Conservation (phyloP, 2,329 filamentous ascomycete species). For the Dactylellina cionopaga region DNA sequence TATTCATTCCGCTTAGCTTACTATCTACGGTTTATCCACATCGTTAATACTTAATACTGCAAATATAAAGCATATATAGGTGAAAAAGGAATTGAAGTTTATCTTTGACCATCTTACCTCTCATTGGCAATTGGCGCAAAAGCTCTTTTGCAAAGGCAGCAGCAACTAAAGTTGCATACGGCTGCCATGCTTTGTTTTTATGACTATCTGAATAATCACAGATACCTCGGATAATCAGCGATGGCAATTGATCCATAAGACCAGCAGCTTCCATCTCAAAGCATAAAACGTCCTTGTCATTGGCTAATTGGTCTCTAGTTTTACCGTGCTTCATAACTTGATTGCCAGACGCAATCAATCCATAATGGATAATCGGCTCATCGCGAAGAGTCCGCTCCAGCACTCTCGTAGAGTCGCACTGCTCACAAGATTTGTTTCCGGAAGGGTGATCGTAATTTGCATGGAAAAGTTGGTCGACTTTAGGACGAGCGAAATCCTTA, state of each 20-base stretch:
- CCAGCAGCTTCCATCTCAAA: no score
- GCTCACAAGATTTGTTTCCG: constrained; percentile 9
- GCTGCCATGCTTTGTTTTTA: not conserved
- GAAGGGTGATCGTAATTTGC: constrained; percentile 16
- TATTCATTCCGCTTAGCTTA: no score
- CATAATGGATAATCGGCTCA: not conserved
- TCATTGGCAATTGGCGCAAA: not conserved
- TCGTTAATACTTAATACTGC: no score
- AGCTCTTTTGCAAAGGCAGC: constrained; percentile 1
- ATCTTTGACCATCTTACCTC: no score
- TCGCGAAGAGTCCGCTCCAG: not conserved
- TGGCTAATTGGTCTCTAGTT: constrained; percentile 32
- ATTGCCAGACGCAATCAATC: constrained; percentile 4
- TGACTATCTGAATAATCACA: no score
- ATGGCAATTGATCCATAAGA: no score
- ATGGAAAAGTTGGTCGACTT: constrained; percentile 18
- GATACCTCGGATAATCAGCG: constrained; percentile 1
- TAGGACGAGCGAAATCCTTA: not conserved
- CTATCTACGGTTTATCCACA: no score
- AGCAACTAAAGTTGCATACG: not conserved
- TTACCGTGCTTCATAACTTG: constrained; percentile 49
- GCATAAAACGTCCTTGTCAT: constrained; percentile 12
- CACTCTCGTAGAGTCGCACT: not conserved
- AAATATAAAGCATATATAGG: no score
- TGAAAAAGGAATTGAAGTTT: no score